Percentiles rank a stretch among this genome's conserved stretches.
Evolutionary conservation across 2,329 filamentous ascomycete species (phyloP).

Genomic region (Diatrype stigma): DNA sequence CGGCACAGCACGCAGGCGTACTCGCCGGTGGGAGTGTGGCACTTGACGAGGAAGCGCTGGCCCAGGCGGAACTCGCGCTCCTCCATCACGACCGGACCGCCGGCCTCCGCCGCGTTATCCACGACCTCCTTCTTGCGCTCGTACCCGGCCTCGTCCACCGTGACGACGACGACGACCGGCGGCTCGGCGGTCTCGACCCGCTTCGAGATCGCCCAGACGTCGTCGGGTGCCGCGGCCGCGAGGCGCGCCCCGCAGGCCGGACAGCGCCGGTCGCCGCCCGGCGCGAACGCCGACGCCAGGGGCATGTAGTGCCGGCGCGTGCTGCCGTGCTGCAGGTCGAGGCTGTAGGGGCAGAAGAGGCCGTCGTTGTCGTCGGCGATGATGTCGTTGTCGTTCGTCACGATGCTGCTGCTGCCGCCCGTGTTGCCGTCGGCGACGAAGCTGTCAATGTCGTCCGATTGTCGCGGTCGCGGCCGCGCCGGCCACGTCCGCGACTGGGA

Average conservation of each 20-base stretch:
- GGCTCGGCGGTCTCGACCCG: constrained; percentile 6
- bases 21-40: constrained; percentile 27
- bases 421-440: not conserved
- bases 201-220: constrained; percentile 25
- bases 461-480: too few relatives aligned
- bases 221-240: constrained; percentile 19
- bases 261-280: constrained; percentile 19
- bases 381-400: constrained; percentile 8
- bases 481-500: too few relatives aligned
- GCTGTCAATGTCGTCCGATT: not conserved
- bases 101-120: too few relatives aligned
- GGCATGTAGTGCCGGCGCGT: constrained; percentile 17
- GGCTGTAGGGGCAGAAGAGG: constrained; percentile 29
- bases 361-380: constrained; percentile 6
- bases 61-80: constrained; percentile 27
- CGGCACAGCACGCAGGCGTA: constrained; percentile 31
- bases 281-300: constrained; percentile 15
- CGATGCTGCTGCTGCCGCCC: constrained; percentile 29
- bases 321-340: constrained; percentile 30
- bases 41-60: constrained; percentile 34
- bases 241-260: constrained; percentile 22
- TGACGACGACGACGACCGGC: not conserved
- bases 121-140: too few relatives aligned
- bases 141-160: not conserved
- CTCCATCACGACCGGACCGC: too few relatives aligned